Conservation (phyloP, 2,329 filamentous ascomycete genomes). For the Aspergillus fumigatiaffinis region DNA sequence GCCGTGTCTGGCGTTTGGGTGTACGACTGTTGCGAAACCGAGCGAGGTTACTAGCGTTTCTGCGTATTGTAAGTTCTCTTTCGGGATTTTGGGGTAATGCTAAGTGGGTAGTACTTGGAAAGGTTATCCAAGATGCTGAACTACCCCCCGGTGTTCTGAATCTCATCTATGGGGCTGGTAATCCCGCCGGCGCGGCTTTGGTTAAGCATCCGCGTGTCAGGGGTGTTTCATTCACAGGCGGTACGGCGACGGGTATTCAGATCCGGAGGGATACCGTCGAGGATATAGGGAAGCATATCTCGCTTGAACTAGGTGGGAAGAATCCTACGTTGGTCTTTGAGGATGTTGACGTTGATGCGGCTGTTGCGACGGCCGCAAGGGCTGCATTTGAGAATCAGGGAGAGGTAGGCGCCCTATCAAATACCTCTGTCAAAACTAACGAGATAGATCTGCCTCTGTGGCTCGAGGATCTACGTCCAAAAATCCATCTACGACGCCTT, state of each 20-base stretch:
- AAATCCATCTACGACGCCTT: slow-evolving; percentile 59
- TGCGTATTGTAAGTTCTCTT: slow-evolving; percentile 8
- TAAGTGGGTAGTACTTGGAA: slow-evolving; percentile 10
- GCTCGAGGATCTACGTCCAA: slow-evolving; percentile 64
- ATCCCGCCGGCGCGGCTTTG: slow-evolving; percentile 11
- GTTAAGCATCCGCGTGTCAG: slow-evolving; percentile 12
- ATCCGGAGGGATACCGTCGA: slow-evolving; percentile 17
- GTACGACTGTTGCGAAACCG: slow-evolving; percentile 16
- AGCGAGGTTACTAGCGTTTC: slow-evolving; percentile 16
- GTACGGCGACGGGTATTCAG: slow-evolving; percentile 12
- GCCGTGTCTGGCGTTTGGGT: slow-evolving; percentile 18
- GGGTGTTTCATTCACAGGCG: slow-evolving; percentile 17
- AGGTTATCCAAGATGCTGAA: slow-evolving; percentile 12
- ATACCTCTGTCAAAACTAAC: background rate
- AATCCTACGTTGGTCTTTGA: slow-evolving; percentile 17
- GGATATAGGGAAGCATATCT: slow-evolving; percentile 20
- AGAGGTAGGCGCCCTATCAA: background rate
- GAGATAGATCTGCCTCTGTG: slow-evolving; percentile 48
- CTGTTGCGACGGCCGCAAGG: slow-evolving; percentile 11
- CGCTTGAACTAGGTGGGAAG: slow-evolving; percentile 17
- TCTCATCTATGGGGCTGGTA: slow-evolving; percentile 12
- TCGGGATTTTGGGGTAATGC: background rate
- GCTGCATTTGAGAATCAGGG: slow-evolving; percentile 17
- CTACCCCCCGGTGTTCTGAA: slow-evolving; percentile 15
- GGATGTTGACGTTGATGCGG: slow-evolving; percentile 13